phyloP scores from a whole-genome alignment of 2,329 filamentous ascomycete species.

The Fusarium sp. region DNA sequence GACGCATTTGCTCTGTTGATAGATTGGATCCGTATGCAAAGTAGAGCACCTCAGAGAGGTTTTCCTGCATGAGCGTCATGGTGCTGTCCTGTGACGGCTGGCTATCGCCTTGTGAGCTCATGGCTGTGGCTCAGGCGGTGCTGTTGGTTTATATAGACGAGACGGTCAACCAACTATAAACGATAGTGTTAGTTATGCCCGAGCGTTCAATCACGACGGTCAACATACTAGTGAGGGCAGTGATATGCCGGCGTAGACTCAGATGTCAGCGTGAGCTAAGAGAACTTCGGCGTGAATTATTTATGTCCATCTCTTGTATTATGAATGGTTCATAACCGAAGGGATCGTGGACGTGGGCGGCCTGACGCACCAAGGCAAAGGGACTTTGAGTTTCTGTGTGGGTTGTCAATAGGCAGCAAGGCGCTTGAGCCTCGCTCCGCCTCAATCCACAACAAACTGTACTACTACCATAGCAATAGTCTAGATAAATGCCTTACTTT shows the following conservation, averaged over 20 bases:
- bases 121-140: conserved; percentile 19
- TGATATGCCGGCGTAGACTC: conserved; percentile 26
- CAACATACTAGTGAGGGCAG: background rate
- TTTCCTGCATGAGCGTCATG: conserved; percentile 56
- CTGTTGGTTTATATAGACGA: conserved; percentile 12
- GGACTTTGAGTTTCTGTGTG: conserved; percentile 21
- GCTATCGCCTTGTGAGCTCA: conserved; percentile 53
- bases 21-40: conserved; percentile 82
- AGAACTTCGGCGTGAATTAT: conserved; percentile 21
- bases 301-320: conserved; percentile 9
- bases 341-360: conserved; percentile 12
- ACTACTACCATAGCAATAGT: background rate
- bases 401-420: conserved; percentile 44
- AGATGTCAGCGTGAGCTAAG: conserved; percentile 4
- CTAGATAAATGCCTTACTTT: background rate
- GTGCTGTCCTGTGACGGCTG: conserved; percentile 56
- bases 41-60: conserved; percentile 65
- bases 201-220: background rate
- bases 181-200: conserved; percentile 6
- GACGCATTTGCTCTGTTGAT: conserved; percentile 74
- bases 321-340: conserved; percentile 12
- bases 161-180: background rate
- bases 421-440: conserved; percentile 37
- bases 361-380: conserved; percentile 20
- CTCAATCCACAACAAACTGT: conserved; percentile 20